Evolutionary conservation across 345 rosid species (phyloP), one percentile per base, ranked within the genome.

Genomic region (Dipteronia sinensis): DNA sequence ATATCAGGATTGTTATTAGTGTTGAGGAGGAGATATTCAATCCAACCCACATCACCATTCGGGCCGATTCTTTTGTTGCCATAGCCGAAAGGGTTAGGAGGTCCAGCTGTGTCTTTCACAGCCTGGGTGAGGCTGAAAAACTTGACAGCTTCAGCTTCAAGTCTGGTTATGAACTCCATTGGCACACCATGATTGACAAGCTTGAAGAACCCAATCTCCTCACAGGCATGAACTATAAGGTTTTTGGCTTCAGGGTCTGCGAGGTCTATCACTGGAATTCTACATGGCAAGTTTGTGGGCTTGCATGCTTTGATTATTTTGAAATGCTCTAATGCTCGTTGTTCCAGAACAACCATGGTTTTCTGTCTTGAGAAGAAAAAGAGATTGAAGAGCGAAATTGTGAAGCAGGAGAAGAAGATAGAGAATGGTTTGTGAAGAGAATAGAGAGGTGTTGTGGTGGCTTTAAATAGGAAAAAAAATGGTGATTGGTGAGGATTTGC

Each of bases 341-440:
- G 91, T 16, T 98, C 83, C 3, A 86, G 86, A 46, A 90, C 93
- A 67, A 92, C 98, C 99, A 93, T 95, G 84, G 77, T 44, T 80
- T 53, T 67, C 38, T 34, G 4, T 34, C 38, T 0, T 3, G 38
- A 34, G 38, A 34, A 6, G 38, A 34, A 34, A 34, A 34, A 5
- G 38, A 34, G 38, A 34, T 4, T 34, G 1, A 34, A 20, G 8
- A 72, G 34, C 38, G 78, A 71, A 55, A 27, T 27, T 7, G 10
- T 9, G 46, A 40, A 34, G 27, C 0, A 27, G 47, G 31, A 61
- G 69, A 34, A 55, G 46, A 29, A 23, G 64, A 66, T 44, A 34
- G 17, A 17, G 58, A 2, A 22, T 7, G 68, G 53, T 29, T 62
- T 47, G 38, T 80, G 47, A 17, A 49, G 55, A 51, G 6, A 10